phyloP scores from a whole-genome alignment of 2,329 filamentous ascomycete genomes.

The Colletotrichum liaoningense region DNA sequence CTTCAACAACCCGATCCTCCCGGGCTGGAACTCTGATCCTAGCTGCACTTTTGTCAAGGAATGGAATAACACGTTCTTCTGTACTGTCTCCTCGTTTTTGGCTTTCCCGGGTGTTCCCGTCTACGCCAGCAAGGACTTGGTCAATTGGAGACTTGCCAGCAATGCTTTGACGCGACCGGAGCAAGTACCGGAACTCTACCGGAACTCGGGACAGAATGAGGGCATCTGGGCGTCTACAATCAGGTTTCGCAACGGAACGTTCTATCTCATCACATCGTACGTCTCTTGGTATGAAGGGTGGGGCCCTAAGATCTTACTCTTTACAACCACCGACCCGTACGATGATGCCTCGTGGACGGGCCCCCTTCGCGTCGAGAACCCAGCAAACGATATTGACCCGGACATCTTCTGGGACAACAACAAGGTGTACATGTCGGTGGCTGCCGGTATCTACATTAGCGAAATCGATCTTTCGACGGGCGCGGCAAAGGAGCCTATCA shows the following conservation, averaged over 20 bases:
- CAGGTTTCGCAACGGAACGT: constrained; percentile 53
- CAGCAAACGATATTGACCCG: constrained; percentile 56
- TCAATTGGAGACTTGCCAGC: constrained; percentile 58
- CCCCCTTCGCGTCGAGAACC: constrained; percentile 45
- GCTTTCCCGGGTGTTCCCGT: constrained; percentile 64
- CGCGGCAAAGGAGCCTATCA: constrained; percentile 43
- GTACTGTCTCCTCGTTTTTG: constrained; percentile 63
- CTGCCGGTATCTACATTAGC: constrained; percentile 43
- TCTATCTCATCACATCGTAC: constrained; percentile 50
- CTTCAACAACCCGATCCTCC: constrained; percentile 56
- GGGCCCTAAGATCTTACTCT: constrained; percentile 50
- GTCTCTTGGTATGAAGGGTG: constrained; percentile 38
- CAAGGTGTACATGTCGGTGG: constrained; percentile 51
- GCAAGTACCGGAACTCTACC: constrained; percentile 49
- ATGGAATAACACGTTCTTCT: constrained; percentile 59
- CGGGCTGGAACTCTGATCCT: constrained; percentile 63
- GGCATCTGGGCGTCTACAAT: constrained; percentile 61
- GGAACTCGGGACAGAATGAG: constrained; percentile 36
- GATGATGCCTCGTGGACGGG: constrained; percentile 53
- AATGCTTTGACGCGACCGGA: constrained; percentile 53
- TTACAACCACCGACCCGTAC: constrained; percentile 53
- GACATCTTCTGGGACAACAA: constrained; percentile 65
- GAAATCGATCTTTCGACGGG: constrained; percentile 50
- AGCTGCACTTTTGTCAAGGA: constrained; percentile 53
- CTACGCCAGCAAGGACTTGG: constrained; percentile 62